phyloP scores from a whole-genome alignment of 148 eudicot genomes.

The Dysphania ambrosioides region DNA sequence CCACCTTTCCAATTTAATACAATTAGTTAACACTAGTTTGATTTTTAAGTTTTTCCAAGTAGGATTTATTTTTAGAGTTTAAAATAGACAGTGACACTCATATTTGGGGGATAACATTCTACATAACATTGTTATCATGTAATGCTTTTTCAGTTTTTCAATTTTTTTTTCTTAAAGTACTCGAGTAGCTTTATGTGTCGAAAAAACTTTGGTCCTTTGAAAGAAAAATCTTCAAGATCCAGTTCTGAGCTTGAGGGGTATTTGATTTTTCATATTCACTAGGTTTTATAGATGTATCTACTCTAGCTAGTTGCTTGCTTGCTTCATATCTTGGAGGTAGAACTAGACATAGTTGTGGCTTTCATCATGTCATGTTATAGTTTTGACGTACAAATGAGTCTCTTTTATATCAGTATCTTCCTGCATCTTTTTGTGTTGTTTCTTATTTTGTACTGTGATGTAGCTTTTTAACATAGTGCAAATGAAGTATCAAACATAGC shows the following conservation, averaged over 20 bases:
- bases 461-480: not conserved
- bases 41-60: no score
- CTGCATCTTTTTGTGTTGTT: not conserved
- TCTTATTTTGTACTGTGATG: not conserved
- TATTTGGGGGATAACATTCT: no score
- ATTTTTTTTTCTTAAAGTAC: no score
- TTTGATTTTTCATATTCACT: not conserved
- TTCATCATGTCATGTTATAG: not conserved
- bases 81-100: no score
- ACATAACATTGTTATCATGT: no score
- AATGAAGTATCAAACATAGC: not conserved
- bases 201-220: no score
- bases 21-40: no score
- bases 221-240: no score
- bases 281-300: not conserved
- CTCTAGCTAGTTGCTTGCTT: not conserved
- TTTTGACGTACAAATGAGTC: not conserved
- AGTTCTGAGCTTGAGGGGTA: not conserved
- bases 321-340: not conserved
- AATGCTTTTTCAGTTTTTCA: no score
- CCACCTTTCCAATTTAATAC: no score
- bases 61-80: no score
- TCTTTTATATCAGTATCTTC: not conserved
- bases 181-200: no score
- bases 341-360: not conserved